A percentile compares a stretch with the other conserved stretches of the same genome.
Conservation (phyloP, 1,139 yeast genomes). For the Candida sp. region DNA sequence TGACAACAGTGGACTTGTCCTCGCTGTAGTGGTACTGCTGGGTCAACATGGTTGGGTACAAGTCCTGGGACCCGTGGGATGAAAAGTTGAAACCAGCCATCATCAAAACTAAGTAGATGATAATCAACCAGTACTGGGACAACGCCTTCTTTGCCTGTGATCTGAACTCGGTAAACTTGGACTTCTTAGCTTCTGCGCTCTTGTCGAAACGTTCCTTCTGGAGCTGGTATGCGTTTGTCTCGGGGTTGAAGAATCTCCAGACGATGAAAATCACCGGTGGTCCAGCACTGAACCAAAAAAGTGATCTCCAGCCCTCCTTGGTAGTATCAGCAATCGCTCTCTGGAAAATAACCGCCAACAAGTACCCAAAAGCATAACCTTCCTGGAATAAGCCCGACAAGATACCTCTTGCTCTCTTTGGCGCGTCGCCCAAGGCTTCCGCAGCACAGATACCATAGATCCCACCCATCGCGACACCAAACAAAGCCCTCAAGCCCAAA, state of each 20-base stretch:
- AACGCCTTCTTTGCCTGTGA: conserved; percentile 30
- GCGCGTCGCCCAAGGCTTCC: conserved; percentile 42
- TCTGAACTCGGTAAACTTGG: conserved; percentile 16
- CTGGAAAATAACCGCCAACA: conserved; percentile 45
- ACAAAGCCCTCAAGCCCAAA: conserved; percentile 43
- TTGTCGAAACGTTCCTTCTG: conserved; percentile 25
- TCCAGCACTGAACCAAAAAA: conserved; percentile 49
- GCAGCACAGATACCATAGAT: conserved; percentile 43
- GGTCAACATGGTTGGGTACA: conserved; percentile 40
- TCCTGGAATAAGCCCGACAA: conserved; percentile 42
- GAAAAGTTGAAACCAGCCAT: conserved; percentile 50
- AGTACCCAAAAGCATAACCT: conserved; percentile 50
- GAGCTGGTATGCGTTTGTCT: conserved; percentile 38
- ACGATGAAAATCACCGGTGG: conserved; percentile 40
- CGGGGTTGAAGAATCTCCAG: conserved; percentile 41
- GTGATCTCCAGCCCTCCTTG: conserved; percentile 38
- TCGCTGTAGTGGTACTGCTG: conserved; percentile 29
- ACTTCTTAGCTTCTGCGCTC: conserved; percentile 16
- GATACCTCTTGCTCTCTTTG: conserved; percentile 41
- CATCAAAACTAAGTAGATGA: conserved; percentile 37
- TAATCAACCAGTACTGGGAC: conserved; percentile 41
- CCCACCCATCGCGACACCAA: conserved; percentile 51
- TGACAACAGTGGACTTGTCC: conserved; percentile 39
- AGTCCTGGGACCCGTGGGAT: conserved; percentile 45
- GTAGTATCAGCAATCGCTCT: conserved; percentile 41